Evolutionary conservation across 1,284 basidiomycete genomes (phyloP).

Genomic region (Irpex sp.): DNA sequence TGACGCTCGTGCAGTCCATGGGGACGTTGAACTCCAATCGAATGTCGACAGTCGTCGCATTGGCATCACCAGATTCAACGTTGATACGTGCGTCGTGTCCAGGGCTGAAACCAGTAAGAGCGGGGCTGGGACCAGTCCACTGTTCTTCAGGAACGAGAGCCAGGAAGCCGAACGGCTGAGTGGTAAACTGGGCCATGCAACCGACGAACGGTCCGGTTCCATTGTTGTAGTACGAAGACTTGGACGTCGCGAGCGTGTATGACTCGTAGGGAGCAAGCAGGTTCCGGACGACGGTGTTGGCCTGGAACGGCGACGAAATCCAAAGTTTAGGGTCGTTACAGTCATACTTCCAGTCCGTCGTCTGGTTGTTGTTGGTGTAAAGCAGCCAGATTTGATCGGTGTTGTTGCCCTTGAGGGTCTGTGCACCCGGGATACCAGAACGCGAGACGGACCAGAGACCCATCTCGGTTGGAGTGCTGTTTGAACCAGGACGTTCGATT

Average conservation of each 20-base stretch:
- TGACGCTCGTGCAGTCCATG: conserved; percentile 75
- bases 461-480: conserved; percentile 74
- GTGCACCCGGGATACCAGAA: conserved; percentile 50
- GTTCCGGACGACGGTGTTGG: conserved; percentile 63
- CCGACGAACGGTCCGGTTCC: conserved; percentile 62
- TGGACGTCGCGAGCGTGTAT: conserved; percentile 64
- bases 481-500: conserved; percentile 81
- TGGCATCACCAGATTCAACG: conserved; percentile 42
- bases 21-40: conserved; percentile 71
- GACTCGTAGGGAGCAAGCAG: conserved; percentile 80
- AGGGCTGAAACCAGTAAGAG: conserved; percentile 75
- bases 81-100: conserved; percentile 80
- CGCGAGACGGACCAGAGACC: conserved; percentile 83
- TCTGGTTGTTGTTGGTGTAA: conserved; percentile 80
- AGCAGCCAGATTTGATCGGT: conserved; percentile 76
- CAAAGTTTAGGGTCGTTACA: conserved; percentile 52
- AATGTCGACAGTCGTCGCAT: conserved; percentile 63
- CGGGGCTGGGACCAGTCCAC: conserved; percentile 70
- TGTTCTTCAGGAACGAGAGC: conserved; percentile 64
- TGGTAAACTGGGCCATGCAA: conserved; percentile 61
- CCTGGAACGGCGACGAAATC: conserved; percentile 75
- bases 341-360: conserved; percentile 58
- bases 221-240: conserved; percentile 55
- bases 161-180: conserved; percentile 80
- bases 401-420: conserved; percentile 55